phyloP scores from a whole-genome alignment of 2,329 filamentous ascomycete species.

The Penicillium digitatum region DNA sequence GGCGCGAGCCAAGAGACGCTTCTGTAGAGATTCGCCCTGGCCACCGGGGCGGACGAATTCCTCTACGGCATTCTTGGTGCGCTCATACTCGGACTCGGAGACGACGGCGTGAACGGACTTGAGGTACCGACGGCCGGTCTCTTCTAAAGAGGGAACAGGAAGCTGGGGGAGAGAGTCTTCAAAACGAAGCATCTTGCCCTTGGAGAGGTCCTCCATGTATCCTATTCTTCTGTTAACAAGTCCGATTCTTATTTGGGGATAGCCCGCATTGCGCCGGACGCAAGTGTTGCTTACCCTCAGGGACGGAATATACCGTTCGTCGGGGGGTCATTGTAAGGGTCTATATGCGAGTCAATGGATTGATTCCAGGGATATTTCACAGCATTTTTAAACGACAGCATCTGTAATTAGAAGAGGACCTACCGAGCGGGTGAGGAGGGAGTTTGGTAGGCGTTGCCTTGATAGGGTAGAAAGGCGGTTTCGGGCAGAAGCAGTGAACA shows the following conservation, averaged over 20 bases:
- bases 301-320: slow-evolving; percentile 44
- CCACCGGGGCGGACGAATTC: slow-evolving; percentile 88
- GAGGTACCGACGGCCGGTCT: slow-evolving; percentile 61
- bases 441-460: slow-evolving; percentile 37
- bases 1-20: slow-evolving; percentile 74
- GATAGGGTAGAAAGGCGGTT: slow-evolving; percentile 42
- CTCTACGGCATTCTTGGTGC: slow-evolving; percentile 72
- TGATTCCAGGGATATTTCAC: background rate
- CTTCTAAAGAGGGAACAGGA: slow-evolving; percentile 61
- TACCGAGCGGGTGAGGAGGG: slow-evolving; percentile 36
- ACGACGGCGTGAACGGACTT: slow-evolving; percentile 64
- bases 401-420: slow-evolving; percentile 7
- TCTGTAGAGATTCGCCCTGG: slow-evolving; percentile 76
- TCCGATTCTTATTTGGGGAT: background rate
- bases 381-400: background rate
- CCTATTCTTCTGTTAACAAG: slow-evolving; percentile 40
- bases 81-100: slow-evolving; percentile 55
- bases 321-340: slow-evolving; percentile 40
- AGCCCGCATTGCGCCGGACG: slow-evolving; percentile 1
- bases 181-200: slow-evolving; percentile 62
- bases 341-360: slow-evolving; percentile 23
- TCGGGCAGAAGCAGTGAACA: slow-evolving; percentile 45
- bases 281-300: slow-evolving; percentile 42
- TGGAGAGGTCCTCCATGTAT: slow-evolving; percentile 61
- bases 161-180: slow-evolving; percentile 62